phyloP scores from a whole-genome alignment of 2,329 filamentous ascomycete species.

The Colletotrichum shisoi region DNA sequence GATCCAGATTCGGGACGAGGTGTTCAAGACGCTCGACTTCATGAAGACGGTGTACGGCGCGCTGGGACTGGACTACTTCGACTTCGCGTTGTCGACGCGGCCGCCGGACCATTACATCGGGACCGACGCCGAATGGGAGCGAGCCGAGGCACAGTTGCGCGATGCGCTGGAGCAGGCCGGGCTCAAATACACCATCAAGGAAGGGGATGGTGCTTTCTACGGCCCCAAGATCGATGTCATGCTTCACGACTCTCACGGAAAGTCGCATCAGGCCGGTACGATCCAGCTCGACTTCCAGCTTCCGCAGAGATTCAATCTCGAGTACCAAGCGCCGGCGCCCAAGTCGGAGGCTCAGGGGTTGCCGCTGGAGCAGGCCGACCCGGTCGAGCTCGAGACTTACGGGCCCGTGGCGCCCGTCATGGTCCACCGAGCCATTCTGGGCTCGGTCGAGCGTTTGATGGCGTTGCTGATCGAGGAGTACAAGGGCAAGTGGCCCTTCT shows the following conservation, averaged over 20 bases:
- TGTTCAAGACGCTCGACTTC: conserved; percentile 76
- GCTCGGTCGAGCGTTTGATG: conserved; percentile 84
- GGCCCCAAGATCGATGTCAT: conserved; percentile 92
- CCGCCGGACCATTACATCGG: conserved; percentile 82
- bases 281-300: conserved; percentile 91
- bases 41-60: conserved; percentile 75
- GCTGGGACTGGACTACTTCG: conserved; percentile 75
- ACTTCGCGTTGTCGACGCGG: conserved; percentile 79
- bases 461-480: conserved; percentile 86
- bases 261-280: conserved; percentile 87
- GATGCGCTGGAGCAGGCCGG: conserved; percentile 69
- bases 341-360: conserved; percentile 64
- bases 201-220: conserved; percentile 88
- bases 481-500: conserved; percentile 83
- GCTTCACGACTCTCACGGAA: conserved; percentile 78
- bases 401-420: conserved; percentile 76
- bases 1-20: conserved; percentile 77
- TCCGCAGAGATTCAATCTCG: conserved; percentile 79
- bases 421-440: conserved; percentile 84
- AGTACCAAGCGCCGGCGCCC: conserved; percentile 75
- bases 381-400: conserved; percentile 50
- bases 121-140: conserved; percentile 68
- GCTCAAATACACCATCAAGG: conserved; percentile 75
- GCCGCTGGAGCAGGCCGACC: conserved; percentile 50
- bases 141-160: conserved; percentile 53